Evolutionary conservation across 2,329 filamentous ascomycete species (phyloP).

Genomic region (Aureobasidium uvarum): DNA sequence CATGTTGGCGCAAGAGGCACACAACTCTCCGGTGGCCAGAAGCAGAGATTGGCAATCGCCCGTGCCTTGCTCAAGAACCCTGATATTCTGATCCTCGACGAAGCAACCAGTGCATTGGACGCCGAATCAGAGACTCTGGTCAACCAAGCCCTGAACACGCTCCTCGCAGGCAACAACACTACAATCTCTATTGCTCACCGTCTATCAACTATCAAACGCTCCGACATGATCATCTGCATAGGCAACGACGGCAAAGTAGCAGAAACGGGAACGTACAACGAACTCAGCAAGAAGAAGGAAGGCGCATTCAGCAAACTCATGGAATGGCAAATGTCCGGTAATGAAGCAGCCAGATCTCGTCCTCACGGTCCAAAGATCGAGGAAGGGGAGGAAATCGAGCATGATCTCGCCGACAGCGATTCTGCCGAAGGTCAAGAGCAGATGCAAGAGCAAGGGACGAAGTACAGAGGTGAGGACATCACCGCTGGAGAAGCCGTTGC

Average conservation of each 20-base stretch:
- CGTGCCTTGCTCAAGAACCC: constrained; percentile 92
- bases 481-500: constrained; percentile 23
- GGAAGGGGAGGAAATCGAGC: constrained; percentile 29
- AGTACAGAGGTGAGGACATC: constrained; percentile 27
- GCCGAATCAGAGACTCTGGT: constrained; percentile 96
- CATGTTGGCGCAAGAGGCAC: constrained; percentile 88
- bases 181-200: constrained; percentile 98
- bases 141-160: constrained; percentile 77
- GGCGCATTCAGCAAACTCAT: constrained; percentile 94
- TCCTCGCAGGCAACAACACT: constrained; percentile 85
- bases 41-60: constrained; percentile 96
- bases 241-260: constrained; percentile 83
- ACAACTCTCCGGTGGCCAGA: constrained; percentile 92
- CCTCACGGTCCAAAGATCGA: constrained; percentile 26
- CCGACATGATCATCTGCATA: constrained; percentile 90
- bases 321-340: constrained; percentile 97
- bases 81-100: constrained; percentile 94
- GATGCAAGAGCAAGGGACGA: constrained; percentile 22
- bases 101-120: constrained; percentile 90
- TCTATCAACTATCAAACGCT: constrained; percentile 92
- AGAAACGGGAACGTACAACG: constrained; percentile 79
- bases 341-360: constrained; percentile 51
- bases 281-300: constrained; percentile 67
- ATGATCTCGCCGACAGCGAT: neutral
- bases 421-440: constrained; percentile 11